Evolutionary conservation across 352 stramenopile genomes (phyloP).

Genomic region (Phytopythium mirpurense): DNA sequence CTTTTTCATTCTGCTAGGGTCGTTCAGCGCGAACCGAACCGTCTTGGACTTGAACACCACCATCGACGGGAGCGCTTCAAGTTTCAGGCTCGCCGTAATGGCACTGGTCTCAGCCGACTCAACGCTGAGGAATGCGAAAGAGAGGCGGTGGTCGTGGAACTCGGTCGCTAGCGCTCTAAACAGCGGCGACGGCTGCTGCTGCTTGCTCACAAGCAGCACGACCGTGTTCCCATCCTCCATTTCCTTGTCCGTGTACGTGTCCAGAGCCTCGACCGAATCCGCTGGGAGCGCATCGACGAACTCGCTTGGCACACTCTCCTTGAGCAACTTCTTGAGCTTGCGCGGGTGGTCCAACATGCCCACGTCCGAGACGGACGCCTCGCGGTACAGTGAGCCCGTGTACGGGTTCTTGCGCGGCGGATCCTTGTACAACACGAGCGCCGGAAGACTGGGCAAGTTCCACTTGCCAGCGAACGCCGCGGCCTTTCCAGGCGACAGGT

Average conservation of each 20-base stretch:
- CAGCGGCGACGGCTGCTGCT: conserved; percentile 48
- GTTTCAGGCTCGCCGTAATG: conserved; percentile 22
- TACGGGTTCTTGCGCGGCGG: conserved; percentile 70
- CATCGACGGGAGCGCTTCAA: conserved; percentile 40
- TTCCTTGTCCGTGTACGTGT: conserved; percentile 15
- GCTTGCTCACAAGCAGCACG: conserved; percentile 58
- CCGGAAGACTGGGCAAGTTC: conserved; percentile 38
- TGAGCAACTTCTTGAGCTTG: conserved; percentile 59
- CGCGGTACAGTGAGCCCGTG: conserved; percentile 55
- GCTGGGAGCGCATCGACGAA: conserved; percentile 37
- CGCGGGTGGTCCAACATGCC: conserved; percentile 33
- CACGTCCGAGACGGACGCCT: conserved; percentile 26
- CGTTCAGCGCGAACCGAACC: conserved; percentile 18
- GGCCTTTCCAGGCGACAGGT: conserved; percentile 27
- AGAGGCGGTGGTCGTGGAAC: conserved; percentile 37
- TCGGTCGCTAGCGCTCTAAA: conserved; percentile 59
- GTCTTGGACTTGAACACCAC: conserved; percentile 37
- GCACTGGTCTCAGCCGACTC: conserved; percentile 25
- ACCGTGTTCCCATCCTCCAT: conserved; percentile 18
- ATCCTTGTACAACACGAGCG: conserved; percentile 57
- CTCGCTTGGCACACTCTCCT: conserved; percentile 45
- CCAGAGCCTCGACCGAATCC: conserved; percentile 10
- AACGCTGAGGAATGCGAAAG: conserved; percentile 48
- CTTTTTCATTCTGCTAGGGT: conserved; percentile 44
- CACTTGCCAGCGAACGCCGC: conserved; percentile 42